phyloP scores from a whole-genome alignment of 1,284 basidiomycete species.

The Stereum hirsutum region DNA sequence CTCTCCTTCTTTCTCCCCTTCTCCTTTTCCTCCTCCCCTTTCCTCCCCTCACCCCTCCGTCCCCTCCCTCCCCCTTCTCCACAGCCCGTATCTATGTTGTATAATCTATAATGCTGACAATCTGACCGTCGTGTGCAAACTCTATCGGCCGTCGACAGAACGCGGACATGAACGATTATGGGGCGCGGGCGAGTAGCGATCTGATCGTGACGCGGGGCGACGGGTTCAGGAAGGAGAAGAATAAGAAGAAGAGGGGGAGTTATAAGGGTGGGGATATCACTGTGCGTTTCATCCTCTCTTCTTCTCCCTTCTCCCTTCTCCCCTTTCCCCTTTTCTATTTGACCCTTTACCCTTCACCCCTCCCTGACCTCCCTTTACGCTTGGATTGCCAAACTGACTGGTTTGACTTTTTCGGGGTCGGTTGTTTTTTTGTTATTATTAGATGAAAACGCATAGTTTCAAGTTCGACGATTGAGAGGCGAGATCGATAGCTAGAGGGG shows the following conservation, averaged over 20 bases:
- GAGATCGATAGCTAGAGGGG: no score
- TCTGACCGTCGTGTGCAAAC: no score
- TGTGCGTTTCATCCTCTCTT: slow-evolving; percentile 32
- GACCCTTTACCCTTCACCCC: no score
- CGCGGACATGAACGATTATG: slow-evolving; percentile 73
- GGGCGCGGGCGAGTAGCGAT: slow-evolving; percentile 78
- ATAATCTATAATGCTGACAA: no score
- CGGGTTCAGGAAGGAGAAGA: slow-evolving; percentile 97
- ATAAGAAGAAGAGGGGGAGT: slow-evolving; percentile 96
- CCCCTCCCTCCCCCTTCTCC: no score
- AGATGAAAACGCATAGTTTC: slow-evolving; percentile 81
- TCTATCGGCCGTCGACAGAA: slow-evolving; percentile 41
- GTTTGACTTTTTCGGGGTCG: slow-evolving; percentile 6
- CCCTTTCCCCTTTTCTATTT: background rate
- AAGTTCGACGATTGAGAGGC: slow-evolving; percentile 65
- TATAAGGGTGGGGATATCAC: slow-evolving; percentile 91
- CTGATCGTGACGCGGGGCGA: slow-evolving; percentile 90
- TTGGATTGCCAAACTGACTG: no score
- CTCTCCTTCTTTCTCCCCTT: slow-evolving; percentile 9
- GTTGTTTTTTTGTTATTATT: slow-evolving; percentile 8
- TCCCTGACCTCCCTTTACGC: no score
- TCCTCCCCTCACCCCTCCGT: no score
- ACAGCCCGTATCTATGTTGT: no score
- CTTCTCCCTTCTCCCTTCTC: background rate
- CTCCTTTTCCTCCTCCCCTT: no score